Percentiles rank a stretch among this genome's conserved stretches.
Evolutionary conservation across 805 yeast genomes (phyloP).

Genomic region (Nakazawaea pomicola): DNA sequence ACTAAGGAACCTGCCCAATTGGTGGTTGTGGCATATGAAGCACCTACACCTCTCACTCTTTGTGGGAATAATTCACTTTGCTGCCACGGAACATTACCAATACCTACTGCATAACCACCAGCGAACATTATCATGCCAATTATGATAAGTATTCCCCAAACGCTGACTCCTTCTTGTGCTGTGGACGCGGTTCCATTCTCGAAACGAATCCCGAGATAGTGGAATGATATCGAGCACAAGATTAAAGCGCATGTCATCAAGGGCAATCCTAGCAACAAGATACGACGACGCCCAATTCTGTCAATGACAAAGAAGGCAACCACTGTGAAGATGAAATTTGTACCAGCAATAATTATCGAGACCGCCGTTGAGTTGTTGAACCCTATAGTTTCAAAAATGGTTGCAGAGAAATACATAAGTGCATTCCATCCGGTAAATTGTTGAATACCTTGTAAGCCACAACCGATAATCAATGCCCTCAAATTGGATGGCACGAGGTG

Average conservation of each 20-base stretch:
- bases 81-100: slow-evolving; percentile 57
- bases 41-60: slow-evolving; percentile 48
- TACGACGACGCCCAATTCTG: slow-evolving; percentile 45
- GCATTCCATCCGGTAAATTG: slow-evolving; percentile 57
- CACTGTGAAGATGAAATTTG: slow-evolving; percentile 48
- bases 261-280: slow-evolving; percentile 41
- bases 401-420: slow-evolving; percentile 51
- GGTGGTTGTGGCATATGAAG: slow-evolving; percentile 28
- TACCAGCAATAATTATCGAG: slow-evolving; percentile 49
- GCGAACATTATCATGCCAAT: slow-evolving; percentile 45
- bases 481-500: slow-evolving; percentile 39
- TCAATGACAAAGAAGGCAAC: slow-evolving; percentile 46
- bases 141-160: slow-evolving; percentile 43
- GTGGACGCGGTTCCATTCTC: slow-evolving; percentile 21
- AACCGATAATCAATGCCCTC: slow-evolving; percentile 47
- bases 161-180: neutral
- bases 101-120: slow-evolving; percentile 48
- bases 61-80: slow-evolving; percentile 55
- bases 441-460: slow-evolving; percentile 54
- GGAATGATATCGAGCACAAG: slow-evolving; percentile 48
- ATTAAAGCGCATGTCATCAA: slow-evolving; percentile 39
- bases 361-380: slow-evolving; percentile 48
- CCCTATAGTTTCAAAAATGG: slow-evolving; percentile 50
- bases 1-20: slow-evolving; percentile 52
- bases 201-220: slow-evolving; percentile 34